Evolutionary conservation across 1,139 yeast species (phyloP), one percentile per base, ranked within the genome.

Genomic region (Candida albicans): DNA sequence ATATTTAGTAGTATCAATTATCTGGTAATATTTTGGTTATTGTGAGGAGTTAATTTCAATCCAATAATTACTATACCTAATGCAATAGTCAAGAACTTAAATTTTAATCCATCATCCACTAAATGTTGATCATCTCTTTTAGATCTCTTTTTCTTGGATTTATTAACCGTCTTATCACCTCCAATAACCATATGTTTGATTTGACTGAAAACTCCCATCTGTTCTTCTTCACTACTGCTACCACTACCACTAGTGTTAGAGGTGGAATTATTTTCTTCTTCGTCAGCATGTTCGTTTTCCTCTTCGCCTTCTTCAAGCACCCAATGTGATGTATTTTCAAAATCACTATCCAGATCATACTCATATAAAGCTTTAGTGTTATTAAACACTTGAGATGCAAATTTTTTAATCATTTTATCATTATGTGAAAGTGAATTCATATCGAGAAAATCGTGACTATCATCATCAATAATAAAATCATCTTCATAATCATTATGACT

Each of bases 31-130:
- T 33, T 11, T 11, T 24, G 26, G 12, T 31, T 8, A 25, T 31
- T 49, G 22, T 54, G 53, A 40, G 63, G 65, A 10, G 76, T 68
- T 48, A 73, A 65, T 49, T 69, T 62, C 40, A 72, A 57, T 2
- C 76, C 77, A 40, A 73, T 59, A 33, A 73, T 68, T 49, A 70
- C 59, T 7, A 73, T 73, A 26, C 77, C 78, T 39, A 73, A 57
- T 7, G 76, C 75, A 39, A 73, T 67, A 33, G 75, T 67, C 39
- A 73, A 58, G 47, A 73, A 73, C 55, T 72, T 74, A 52, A 70
- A 67, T 56, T 68, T 71, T 49, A 73, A 60, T 25, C 64, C 60
- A 52, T 73, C 78, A 46, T 73, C 78, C 28, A 67, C 72, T 35
- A 67, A 56, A 35, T 58, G 22, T 18, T 18, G 48, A 50, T 63